Evolutionary conservation across 2,329 filamentous ascomycete genomes (phyloP).

Genomic region (Fusarium abutilonis): DNA sequence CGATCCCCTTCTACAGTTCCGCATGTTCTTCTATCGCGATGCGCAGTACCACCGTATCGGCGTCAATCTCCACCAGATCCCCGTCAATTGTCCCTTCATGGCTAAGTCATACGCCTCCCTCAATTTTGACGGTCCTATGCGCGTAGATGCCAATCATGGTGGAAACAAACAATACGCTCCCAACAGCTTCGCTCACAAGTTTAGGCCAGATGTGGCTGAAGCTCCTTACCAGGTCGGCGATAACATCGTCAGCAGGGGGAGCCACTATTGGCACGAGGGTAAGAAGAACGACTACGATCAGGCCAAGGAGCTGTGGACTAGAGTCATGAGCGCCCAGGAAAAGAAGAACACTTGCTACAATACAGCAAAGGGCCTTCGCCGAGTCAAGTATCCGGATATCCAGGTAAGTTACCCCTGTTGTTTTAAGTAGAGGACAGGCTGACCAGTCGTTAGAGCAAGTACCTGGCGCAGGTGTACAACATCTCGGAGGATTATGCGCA

Average conservation of each 20-base stretch:
- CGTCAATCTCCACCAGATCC: constrained; percentile 6
- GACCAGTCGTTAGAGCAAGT: background rate
- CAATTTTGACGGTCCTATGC: constrained; percentile 7
- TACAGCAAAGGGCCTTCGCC: constrained; percentile 3
- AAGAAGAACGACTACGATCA: constrained; percentile 13
- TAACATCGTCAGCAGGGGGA: background rate
- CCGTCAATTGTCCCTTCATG: constrained; percentile 14
- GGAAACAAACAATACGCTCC: constrained; percentile 8
- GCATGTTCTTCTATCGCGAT: constrained; percentile 19
- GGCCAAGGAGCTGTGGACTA: constrained; percentile 6
- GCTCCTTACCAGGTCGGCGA: constrained; percentile 11
- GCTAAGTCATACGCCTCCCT: constrained; percentile 12
- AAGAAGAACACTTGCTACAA: constrained; percentile 17
- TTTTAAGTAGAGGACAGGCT: too few species aligned
- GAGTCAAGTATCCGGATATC: constrained; percentile 3
- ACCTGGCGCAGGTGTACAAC: constrained; percentile 2
- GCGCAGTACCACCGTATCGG: constrained; percentile 12
- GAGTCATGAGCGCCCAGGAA: constrained; percentile 4
- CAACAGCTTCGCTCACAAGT: constrained; percentile 14
- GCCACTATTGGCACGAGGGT: constrained; percentile 5
- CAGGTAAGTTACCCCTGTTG: too few species aligned
- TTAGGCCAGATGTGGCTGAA: constrained; percentile 3
- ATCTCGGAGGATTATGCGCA: constrained; percentile 10
- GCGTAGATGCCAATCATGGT: constrained; percentile 4
- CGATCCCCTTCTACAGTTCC: constrained; percentile 13